Percentiles rank a stretch among this genome's conserved stretches.
Evolutionary conservation across 2,329 filamentous ascomycete species (phyloP).

Genomic region (Botrytis sinoallii): DNA sequence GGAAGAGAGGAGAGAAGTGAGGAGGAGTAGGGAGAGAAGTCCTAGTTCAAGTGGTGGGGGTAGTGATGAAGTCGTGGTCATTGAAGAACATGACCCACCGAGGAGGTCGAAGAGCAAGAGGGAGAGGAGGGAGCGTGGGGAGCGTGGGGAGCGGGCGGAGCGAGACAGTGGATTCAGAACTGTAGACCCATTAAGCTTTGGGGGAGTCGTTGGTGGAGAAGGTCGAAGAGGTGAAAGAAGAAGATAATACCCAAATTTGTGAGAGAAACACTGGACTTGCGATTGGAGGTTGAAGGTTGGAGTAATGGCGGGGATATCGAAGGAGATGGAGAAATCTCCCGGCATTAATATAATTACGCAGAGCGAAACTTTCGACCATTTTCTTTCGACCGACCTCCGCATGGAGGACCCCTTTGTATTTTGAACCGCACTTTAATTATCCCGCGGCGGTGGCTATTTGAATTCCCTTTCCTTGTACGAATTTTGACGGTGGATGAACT

Average conservation of each 20-base stretch:
- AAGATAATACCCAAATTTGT: slow-evolving; percentile 11
- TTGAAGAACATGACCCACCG: slow-evolving; percentile 38
- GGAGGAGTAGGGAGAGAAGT: slow-evolving; percentile 27
- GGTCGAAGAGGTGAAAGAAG: slow-evolving; percentile 28
- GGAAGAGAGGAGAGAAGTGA: slow-evolving; percentile 32
- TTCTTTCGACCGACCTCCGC: not conserved
- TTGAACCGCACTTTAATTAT: not conserved
- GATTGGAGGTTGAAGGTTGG: not conserved
- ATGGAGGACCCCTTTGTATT: not conserved
- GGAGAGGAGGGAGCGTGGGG: slow-evolving; percentile 25
- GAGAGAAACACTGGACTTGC: not conserved
- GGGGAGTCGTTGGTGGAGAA: slow-evolving; percentile 32
- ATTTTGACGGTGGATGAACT: not conserved
- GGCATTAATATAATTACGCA: not conserved
- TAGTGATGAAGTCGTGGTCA: slow-evolving; percentile 39
- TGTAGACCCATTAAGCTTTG: slow-evolving; percentile 36
- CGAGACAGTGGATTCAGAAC: slow-evolving; percentile 36
- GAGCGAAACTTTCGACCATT: not conserved
- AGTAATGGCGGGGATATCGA: not conserved
- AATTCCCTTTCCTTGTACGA: not conserved
- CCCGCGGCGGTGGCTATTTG: not conserved
- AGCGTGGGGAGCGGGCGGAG: slow-evolving; percentile 18
- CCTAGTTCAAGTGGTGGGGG: slow-evolving; percentile 22
- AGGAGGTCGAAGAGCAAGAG: slow-evolving; percentile 34
- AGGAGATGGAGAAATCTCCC: not conserved